Conservation (phyloP, 2,329 filamentous ascomycete genomes). For the Dendryphion nanum region DNA sequence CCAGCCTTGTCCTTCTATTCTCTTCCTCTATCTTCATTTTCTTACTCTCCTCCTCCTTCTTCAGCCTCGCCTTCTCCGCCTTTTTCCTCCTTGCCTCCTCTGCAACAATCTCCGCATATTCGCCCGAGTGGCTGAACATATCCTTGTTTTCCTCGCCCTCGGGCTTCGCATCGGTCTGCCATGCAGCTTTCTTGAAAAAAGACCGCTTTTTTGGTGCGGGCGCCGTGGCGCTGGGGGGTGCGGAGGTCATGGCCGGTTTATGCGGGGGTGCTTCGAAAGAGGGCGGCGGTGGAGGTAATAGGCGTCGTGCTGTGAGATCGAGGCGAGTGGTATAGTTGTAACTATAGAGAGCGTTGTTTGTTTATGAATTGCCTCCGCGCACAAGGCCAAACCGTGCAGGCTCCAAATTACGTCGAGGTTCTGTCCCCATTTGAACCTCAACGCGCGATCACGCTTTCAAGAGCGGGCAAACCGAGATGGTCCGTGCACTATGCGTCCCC, state of each 20-base stretch:
- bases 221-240: slow-evolving; percentile 10
- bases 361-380: too few species aligned
- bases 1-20: too few species aligned
- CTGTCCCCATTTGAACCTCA: too few species aligned
- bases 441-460: too few species aligned
- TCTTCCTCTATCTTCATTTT: slow-evolving; percentile 13
- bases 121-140: slow-evolving; percentile 46
- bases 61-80: slow-evolving; percentile 20
- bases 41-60: slow-evolving; percentile 16
- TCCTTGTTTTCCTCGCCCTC: slow-evolving; percentile 27
- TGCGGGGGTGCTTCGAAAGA: slow-evolving; percentile 6
- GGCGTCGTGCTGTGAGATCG: slow-evolving; percentile 2
- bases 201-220: slow-evolving; percentile 44
- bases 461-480: too few species aligned
- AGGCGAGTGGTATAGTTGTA: slow-evolving; percentile 1
- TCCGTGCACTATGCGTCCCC: too few species aligned
- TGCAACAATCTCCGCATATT: slow-evolving; percentile 39
- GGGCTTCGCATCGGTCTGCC: slow-evolving; percentile 43
- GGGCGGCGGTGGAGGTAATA: background rate
- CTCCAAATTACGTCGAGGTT: too few species aligned
- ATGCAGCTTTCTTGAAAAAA: slow-evolving; percentile 57
- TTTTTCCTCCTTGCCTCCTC: slow-evolving; percentile 35
- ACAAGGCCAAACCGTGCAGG: too few species aligned
- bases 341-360: slow-evolving; percentile 12
- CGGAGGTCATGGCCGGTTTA: slow-evolving; percentile 24